phyloP scores from a whole-genome alignment of 108 stramenopile species.

The Fragilaria crotonensis region DNA sequence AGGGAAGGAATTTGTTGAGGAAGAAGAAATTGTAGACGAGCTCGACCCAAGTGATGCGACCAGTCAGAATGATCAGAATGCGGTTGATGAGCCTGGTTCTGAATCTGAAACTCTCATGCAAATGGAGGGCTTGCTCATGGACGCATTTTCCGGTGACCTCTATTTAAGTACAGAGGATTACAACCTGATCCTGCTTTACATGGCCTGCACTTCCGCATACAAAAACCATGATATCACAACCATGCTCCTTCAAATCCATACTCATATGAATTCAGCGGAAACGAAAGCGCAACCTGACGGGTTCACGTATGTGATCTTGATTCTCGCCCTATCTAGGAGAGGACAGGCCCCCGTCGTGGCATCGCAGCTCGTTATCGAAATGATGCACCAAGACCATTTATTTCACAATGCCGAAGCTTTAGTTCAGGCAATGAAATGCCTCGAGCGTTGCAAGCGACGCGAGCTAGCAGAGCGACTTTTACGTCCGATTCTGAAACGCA shows the following conservation, averaged over 20 bases:
- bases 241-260: background rate
- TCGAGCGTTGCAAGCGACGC: background rate
- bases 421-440: background rate
- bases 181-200: background rate
- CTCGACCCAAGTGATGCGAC: too few relatives aligned
- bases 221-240: background rate
- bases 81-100: too few relatives aligned
- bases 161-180: background rate
- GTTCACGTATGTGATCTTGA: conserved; percentile 17
- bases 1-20: too few relatives aligned
- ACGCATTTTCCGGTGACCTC: background rate
- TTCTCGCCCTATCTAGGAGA: conserved; percentile 17
- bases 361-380: conserved; percentile 3
- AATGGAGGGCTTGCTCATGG: background rate
- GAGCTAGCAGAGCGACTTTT: background rate
- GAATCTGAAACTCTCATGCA: too few relatives aligned
- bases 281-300: conserved; percentile 13
- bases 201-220: background rate
- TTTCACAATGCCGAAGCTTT: background rate
- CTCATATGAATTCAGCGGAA: background rate
- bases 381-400: background rate
- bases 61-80: too few relatives aligned
- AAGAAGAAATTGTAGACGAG: too few relatives aligned
- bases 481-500: background rate
- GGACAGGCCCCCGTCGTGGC: conserved; percentile 17